phyloP scores from a whole-genome alignment of 2,329 filamentous ascomycete species.

The Colletotrichum karsti region DNA sequence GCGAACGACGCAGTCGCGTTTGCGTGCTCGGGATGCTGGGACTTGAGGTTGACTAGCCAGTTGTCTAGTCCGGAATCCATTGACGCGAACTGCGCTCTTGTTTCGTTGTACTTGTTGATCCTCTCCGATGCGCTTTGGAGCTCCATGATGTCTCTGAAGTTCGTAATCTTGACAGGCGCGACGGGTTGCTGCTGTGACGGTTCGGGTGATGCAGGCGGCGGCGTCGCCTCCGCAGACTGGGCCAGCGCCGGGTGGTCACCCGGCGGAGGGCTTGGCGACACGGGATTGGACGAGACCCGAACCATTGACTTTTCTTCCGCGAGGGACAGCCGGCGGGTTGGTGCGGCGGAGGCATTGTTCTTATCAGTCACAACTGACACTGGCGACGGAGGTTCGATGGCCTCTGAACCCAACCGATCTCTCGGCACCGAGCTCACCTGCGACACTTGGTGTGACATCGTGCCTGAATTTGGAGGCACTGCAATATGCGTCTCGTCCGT shows the following conservation, averaged over 20 bases:
- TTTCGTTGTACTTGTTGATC: constrained; percentile 77
- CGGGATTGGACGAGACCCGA: constrained; percentile 41
- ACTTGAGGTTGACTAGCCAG: constrained; percentile 60
- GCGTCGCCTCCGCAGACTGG: background rate
- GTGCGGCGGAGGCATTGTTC: constrained; percentile 32
- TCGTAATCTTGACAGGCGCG: constrained; percentile 51
- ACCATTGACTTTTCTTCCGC: constrained; percentile 54
- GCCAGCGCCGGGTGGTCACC: constrained; percentile 47
- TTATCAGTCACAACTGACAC: constrained; percentile 47
- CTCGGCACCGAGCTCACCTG: constrained; percentile 43
- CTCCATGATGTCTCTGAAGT: constrained; percentile 81
- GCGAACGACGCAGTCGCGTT: constrained; percentile 43
- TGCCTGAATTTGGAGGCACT: background rate
- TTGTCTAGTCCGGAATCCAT: constrained; percentile 78
- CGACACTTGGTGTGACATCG: constrained; percentile 45
- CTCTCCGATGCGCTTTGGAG: constrained; percentile 73
- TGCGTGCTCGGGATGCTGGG: constrained; percentile 57
- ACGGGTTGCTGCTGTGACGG: constrained; percentile 28
- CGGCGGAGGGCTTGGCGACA: constrained; percentile 45
- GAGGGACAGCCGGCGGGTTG: constrained; percentile 45
- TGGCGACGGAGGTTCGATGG: constrained; percentile 52
- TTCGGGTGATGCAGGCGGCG: constrained; percentile 29
- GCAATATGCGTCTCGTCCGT: constrained; percentile 5
- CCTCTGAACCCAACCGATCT: constrained; percentile 34
- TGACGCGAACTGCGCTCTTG: constrained; percentile 73